Conservation (phyloP, 352 stramenopile genomes). For the Phytophthora quininea region DNA sequence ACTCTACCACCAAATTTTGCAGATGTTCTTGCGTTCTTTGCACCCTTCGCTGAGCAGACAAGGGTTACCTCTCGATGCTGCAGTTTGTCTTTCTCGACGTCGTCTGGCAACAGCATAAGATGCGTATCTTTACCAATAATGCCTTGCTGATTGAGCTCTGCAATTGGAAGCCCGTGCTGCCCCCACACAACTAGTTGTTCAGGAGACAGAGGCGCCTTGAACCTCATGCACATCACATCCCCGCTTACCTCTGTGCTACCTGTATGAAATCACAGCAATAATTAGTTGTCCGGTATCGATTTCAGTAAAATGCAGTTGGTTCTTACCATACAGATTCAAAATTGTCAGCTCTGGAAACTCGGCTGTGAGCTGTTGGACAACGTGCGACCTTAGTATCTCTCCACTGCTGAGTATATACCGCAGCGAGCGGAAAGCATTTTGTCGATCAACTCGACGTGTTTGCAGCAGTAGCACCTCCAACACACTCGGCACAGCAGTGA, state of each 20-base stretch:
- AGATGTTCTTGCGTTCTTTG: not conserved
- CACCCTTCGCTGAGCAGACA: too few relatives aligned
- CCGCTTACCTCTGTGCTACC: constrained; percentile 71
- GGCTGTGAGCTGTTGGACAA: constrained; percentile 24
- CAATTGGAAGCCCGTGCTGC: constrained; percentile 51
- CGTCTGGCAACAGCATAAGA: constrained; percentile 31
- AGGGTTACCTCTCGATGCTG: not conserved
- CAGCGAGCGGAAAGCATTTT: constrained; percentile 24
- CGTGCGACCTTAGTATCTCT: constrained; percentile 40
- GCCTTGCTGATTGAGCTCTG: constrained; percentile 18
- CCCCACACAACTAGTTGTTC: constrained; percentile 32
- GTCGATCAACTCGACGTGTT: constrained; percentile 1
- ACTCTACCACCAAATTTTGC: too few relatives aligned
- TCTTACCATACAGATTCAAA: constrained; percentile 67
- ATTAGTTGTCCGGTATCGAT: not conserved
- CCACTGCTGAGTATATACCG: constrained; percentile 59
- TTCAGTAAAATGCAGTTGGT: not conserved
- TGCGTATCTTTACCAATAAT: constrained; percentile 33
- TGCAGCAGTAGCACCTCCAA: constrained; percentile 50
- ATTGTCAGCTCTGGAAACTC: constrained; percentile 39
- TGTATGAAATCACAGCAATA: constrained; percentile 17
- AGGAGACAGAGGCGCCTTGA: constrained; percentile 31
- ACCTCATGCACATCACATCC: constrained; percentile 53
- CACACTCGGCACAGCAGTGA: constrained; percentile 61
- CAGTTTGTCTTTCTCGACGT: not conserved